phyloP scores from a whole-genome alignment of 768 basidiomycete species.

The Dendrothele bispora region DNA sequence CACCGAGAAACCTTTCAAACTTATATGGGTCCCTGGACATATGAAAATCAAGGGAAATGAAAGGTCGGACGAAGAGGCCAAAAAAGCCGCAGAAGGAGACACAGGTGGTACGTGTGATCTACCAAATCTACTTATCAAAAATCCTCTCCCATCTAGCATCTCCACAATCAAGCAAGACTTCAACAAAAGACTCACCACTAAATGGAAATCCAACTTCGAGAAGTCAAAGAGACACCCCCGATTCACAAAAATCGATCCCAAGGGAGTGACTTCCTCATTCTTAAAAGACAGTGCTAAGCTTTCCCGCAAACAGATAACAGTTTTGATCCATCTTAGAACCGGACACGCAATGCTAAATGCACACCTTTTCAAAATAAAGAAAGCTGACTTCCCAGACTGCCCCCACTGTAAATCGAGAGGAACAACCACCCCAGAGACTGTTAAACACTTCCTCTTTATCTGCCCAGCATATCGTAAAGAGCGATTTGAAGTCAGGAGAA shows the following conservation, averaged over 20 bases:
- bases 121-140: neutral
- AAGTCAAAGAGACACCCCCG: neutral
- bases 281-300: no score
- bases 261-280: neutral
- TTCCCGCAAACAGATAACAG: no score
- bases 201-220: neutral
- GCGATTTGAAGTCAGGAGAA: no score
- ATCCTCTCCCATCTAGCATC: neutral
- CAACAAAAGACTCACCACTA: neutral
- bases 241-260: neutral
- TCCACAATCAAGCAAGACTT: neutral
- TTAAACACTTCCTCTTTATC: no score
- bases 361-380: no score
- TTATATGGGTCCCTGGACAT: neutral
- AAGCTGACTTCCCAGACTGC: constrained; percentile 11
- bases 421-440: no score
- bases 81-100: neutral
- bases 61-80: neutral
- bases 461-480: no score
- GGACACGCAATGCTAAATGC: no score
- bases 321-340: no score
- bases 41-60: neutral
- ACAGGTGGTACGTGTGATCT: neutral
- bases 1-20: neutral
- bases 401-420: no score